Evolutionary conservation across 352 stramenopile genomes (phyloP).

Genomic region (Globisporangium barbulae): DNA sequence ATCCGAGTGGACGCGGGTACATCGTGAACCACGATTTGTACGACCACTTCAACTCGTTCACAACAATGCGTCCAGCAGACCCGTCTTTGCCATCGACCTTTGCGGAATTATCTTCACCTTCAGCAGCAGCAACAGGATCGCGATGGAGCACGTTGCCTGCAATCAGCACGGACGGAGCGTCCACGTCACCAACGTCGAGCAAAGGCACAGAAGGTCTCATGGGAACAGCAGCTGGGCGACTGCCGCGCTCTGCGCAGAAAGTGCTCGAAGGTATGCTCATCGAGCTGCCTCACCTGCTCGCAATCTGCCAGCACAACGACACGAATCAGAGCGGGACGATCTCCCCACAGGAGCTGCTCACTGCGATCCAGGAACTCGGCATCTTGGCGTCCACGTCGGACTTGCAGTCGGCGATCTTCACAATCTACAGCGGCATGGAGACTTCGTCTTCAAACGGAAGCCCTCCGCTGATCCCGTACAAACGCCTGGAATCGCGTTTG

Average conservation of each 20-base stretch:
- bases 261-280: constrained; percentile 65
- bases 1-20: constrained; percentile 60
- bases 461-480: constrained; percentile 36
- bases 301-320: constrained; percentile 51
- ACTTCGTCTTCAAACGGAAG: neutral
- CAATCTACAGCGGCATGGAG: constrained; percentile 27
- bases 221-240: neutral
- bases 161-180: constrained; percentile 22
- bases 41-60: constrained; percentile 49
- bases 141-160: constrained; percentile 27
- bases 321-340: constrained; percentile 36
- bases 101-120: neutral
- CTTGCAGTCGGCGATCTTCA: constrained; percentile 49
- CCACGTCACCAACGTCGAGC: neutral
- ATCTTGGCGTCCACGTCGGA: constrained; percentile 56
- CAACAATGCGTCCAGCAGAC: neutral
- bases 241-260: constrained; percentile 62
- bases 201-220: neutral
- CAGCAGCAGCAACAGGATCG: neutral
- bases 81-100: neutral
- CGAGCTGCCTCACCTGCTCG: constrained; percentile 34
- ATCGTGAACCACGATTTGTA: constrained; percentile 60
- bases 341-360: constrained; percentile 40
- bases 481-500: constrained; percentile 39
- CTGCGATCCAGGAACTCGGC: constrained; percentile 55